Base-by-base conservation (phyloP, 805 yeast species). In the Pichia eremophila region DNA sequence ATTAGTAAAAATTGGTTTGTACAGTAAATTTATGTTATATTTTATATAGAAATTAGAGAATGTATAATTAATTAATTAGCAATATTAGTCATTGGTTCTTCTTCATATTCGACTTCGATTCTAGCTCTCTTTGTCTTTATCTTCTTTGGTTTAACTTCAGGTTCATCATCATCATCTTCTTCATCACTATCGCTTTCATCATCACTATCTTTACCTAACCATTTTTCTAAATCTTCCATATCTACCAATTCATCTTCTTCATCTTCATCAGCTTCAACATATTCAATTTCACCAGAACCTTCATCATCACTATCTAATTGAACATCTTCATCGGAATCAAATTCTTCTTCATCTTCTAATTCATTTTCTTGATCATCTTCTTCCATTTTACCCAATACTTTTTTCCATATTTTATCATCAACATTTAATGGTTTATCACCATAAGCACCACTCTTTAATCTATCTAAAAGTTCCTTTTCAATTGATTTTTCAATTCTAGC, bases 351-450 rank as follows among this genome's bases (percentile, higher is more conserved):
- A 57, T 87, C 95, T 57, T 90, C 96, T 39, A 69, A 71, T 44
- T 69, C 69, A 37, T 68, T 70, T 35, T 70, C 71, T 43, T 69
- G 68, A 36, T 68, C 71, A 31, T 70, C 61, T 40, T 75, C 77
- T 51, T 83, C 81, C 56, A 77, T 76, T 53, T 71, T 75, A 51
- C 90, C 89, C 71, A 93, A 77, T 25, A 93, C 95, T 71, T 82
- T 86, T 75, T 84, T 83, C 99, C 99, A 93, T 51, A 93, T 80
- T 68, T 83, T 83, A 61, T 91, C 96, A 59, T 93, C 98, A 36
- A 93, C 98, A 61, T 93, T 93, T 62, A 93, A 73, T 48, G 99
- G 99, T 66, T 91, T 87, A 62, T 93, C 98, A 55, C 99, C 99
- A 63, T 93, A 93, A 2, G 98, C 98, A 51, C 99, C 99, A 61